A percentile compares a stretch with the other conserved stretches of the same genome.
Evolutionary conservation across 805 yeast species (phyloP).

Genomic region (Maudiozyma bulderi): DNA sequence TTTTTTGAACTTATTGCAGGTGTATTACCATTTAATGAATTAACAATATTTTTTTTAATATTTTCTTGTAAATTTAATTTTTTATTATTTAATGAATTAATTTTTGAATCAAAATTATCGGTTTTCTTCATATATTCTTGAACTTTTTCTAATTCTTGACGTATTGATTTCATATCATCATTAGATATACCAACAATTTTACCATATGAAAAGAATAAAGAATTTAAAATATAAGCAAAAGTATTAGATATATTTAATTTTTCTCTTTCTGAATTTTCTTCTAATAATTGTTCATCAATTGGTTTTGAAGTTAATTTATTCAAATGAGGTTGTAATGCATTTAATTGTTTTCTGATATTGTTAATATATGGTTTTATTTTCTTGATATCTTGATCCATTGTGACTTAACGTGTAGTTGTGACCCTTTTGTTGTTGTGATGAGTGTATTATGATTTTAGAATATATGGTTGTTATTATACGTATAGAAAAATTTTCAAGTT

Average conservation of each 20-base stretch:
- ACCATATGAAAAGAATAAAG: conserved; percentile 23
- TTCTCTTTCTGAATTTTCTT: conserved; percentile 13
- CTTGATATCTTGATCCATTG: conserved; percentile 17
- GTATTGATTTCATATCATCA: conserved; percentile 37
- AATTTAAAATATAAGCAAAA: conserved; percentile 22
- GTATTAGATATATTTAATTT: conserved; percentile 20
- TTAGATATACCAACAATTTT: conserved; percentile 14
- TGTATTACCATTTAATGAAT: conserved; percentile 35
- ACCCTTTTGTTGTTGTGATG: background rate
- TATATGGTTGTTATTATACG: too few relatives aligned
- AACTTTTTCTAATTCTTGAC: conserved; percentile 56
- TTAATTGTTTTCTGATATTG: conserved; percentile 18
- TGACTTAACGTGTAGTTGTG: too few relatives aligned
- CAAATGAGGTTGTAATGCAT: conserved; percentile 12
- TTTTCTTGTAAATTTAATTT: background rate
- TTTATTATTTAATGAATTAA: conserved; percentile 1
- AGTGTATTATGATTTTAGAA: background rate
- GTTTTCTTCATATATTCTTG: conserved; percentile 57
- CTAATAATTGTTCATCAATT: conserved; percentile 23
- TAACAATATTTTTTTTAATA: conserved; percentile 30
- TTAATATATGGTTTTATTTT: conserved; percentile 22
- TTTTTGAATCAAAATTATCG: conserved; percentile 16
- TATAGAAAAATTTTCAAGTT: background rate
- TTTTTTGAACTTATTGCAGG: conserved; percentile 47
- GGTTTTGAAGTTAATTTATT: conserved; percentile 16